These are phyloP conservation scores for Paecilomyces variotii DNA, from an alignment of 2,329 filamentous ascomycete species.

Conservation along the genomic window DNA sequence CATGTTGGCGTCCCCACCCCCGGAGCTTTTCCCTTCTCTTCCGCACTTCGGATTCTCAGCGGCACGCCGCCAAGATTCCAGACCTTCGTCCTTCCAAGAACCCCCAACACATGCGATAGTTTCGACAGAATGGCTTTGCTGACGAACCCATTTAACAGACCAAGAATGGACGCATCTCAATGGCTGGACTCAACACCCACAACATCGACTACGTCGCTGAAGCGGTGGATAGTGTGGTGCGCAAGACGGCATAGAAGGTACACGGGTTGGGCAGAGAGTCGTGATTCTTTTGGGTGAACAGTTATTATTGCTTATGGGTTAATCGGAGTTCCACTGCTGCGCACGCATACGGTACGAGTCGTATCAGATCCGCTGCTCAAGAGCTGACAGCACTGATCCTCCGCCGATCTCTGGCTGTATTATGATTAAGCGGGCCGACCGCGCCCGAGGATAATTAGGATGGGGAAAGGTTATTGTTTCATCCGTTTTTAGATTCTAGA, in stretches of 20 bases:
- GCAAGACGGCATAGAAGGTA: slow-evolving; percentile 23
- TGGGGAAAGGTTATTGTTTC: neutral
- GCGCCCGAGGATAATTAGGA: neutral
- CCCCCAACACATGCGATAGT: neutral
- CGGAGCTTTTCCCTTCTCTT: neutral
- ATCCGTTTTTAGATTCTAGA: neutral
- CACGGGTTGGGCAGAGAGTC: neutral
- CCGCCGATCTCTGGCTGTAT: neutral
- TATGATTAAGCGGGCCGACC: neutral
- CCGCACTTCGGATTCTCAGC: neutral
- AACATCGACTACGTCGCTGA: slow-evolving; percentile 92
- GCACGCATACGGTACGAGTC: neutral
- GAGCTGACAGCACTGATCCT: neutral
- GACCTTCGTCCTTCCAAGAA: neutral
- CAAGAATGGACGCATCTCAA: slow-evolving; percentile 96
- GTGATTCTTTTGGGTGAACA: neutral
- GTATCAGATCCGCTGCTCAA: neutral
- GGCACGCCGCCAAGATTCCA: neutral
- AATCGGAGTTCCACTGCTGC: neutral
- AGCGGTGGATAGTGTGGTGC: slow-evolving; percentile 77
- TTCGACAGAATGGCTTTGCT: neutral
- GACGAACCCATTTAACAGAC: slow-evolving; percentile 41
- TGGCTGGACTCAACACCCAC: slow-evolving; percentile 90
- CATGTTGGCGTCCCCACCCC: neutral
- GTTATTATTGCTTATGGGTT: neutral